Base-by-base conservation (phyloP, 148 eudicot species). In the Salicornia ramosissima region DNA sequence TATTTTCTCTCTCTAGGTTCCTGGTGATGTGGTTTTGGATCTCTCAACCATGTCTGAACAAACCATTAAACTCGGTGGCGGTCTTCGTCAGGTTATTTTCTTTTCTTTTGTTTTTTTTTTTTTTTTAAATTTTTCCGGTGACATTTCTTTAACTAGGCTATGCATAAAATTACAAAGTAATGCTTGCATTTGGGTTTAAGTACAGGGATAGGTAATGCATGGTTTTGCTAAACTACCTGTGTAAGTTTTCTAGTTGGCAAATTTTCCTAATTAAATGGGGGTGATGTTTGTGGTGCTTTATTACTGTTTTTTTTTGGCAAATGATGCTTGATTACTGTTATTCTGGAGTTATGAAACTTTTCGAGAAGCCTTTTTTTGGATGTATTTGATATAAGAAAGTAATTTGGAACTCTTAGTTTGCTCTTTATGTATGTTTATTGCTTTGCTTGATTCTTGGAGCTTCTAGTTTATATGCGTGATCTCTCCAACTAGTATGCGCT, bases 21-120 rank as follows among this genome's bases (percentile, higher is more conserved):
- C 97, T 9, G 96, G 96, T 22, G 96, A 90, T 79, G 85, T 90
- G 14, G 90, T 88, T 6, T 56, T 90, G 72, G 91, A 90, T 72
- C 91, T 90, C 33, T 86, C 93, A 3, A 79, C 64, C 13, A 71
- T 88, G 81, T 65, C 82, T 9, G 80, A 86, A 61, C 93, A 84
- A 66, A 90, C 93, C 40, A 86, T 90, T 53, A 90, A 88, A 87
- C 91, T 86, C 2, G 93, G 96, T 21, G 80, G 88, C 46, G 93
- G 96, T 64, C 84, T 90, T 60, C 88, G 85, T 77, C 92, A 90
- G 96, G 96, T 56, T 12, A 56, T 13, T 34, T 54, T 57, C 58
- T 58, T 30, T 18, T 69, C 47, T 15, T 42, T 25, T 28, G 67
- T 39, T 66, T 64, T 65, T 28, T 31, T 19, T 4, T 1, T 22